Evolutionary conservation across 2,329 filamentous ascomycete genomes (phyloP).

Genomic region (Verticillium tricorpus): DNA sequence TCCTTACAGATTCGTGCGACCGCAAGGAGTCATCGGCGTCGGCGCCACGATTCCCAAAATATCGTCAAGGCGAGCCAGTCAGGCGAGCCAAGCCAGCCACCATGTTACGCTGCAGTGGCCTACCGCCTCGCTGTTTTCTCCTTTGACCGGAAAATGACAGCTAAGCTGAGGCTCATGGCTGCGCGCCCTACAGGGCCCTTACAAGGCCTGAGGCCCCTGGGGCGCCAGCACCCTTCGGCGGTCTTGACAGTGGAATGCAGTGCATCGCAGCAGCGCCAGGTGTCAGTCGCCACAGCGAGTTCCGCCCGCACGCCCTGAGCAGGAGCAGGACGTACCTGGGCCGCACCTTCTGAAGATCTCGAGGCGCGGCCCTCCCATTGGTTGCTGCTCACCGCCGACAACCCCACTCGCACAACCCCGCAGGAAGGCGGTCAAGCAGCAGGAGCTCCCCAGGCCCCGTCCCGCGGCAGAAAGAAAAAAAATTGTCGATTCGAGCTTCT

Average conservation of each 20-base stretch:
- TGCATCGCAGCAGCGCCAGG: no score
- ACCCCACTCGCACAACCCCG: not conserved
- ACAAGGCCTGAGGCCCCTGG: not conserved
- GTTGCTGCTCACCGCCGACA: not conserved
- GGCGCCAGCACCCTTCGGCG: no score
- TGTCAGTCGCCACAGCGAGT: not conserved
- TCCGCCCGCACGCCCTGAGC: no score
- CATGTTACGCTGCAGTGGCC: slow-evolving; percentile 11
- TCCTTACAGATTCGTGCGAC: not conserved
- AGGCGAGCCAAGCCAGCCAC: not conserved
- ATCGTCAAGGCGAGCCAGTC: not conserved
- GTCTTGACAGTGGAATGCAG: not conserved
- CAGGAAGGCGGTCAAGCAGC: not conserved
- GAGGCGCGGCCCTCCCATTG: not conserved
- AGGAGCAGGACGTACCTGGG: no score
- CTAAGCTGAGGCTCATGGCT: slow-evolving; percentile 2
- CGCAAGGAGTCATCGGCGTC: not conserved
- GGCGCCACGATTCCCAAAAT: slow-evolving; percentile 4
- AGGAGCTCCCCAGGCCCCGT: not conserved
- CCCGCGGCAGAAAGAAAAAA: slow-evolving; percentile 15
- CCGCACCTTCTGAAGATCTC: not conserved
- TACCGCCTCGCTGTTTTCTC: not conserved
- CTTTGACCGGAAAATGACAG: not conserved
- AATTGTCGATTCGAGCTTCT: slow-evolving; percentile 8
- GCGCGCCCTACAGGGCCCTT: not conserved